These are phyloP conservation scores for Cyamopsis tetragonoloba DNA, from an alignment of 306 rosid genomes.

Conservation along the genomic window DNA sequence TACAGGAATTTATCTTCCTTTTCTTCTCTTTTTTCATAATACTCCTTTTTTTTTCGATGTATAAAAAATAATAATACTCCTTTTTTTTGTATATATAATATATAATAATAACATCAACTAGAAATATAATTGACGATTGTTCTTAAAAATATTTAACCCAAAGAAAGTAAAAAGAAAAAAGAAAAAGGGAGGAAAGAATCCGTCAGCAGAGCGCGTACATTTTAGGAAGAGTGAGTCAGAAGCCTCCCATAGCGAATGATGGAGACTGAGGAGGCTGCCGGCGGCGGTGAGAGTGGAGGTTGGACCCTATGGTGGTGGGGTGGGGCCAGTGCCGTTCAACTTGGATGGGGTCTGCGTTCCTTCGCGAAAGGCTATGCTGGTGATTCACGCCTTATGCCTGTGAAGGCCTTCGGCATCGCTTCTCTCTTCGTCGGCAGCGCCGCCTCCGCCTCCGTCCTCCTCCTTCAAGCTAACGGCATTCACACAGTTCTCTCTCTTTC, in stretches of 20 bases:
- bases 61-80: too few relatives aligned
- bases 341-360: constrained; percentile 58
- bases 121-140: too few relatives aligned
- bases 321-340: constrained; percentile 52
- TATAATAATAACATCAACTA: too few relatives aligned
- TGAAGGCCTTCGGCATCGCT: constrained; percentile 75
- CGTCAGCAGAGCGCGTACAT: too few relatives aligned
- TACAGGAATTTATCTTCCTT: too few relatives aligned
- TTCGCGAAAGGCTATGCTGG: constrained; percentile 43
- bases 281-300: neutral
- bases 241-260: neutral
- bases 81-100: too few relatives aligned
- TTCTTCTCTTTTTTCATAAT: too few relatives aligned
- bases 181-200: too few relatives aligned
- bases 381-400: constrained; percentile 61
- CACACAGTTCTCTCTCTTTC: constrained; percentile 41
- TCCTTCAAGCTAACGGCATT: constrained; percentile 55
- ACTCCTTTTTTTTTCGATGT: too few relatives aligned
- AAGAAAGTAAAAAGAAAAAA: too few relatives aligned
- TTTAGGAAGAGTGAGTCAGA: neutral
- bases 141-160: too few relatives aligned
- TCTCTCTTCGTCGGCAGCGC: constrained; percentile 72
- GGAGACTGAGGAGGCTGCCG: constrained; percentile 23
- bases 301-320: constrained; percentile 64
- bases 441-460: constrained; percentile 58